Conservation (phyloP, 2,329 filamentous ascomycete genomes). For the Arthrobotrys iridis region DNA sequence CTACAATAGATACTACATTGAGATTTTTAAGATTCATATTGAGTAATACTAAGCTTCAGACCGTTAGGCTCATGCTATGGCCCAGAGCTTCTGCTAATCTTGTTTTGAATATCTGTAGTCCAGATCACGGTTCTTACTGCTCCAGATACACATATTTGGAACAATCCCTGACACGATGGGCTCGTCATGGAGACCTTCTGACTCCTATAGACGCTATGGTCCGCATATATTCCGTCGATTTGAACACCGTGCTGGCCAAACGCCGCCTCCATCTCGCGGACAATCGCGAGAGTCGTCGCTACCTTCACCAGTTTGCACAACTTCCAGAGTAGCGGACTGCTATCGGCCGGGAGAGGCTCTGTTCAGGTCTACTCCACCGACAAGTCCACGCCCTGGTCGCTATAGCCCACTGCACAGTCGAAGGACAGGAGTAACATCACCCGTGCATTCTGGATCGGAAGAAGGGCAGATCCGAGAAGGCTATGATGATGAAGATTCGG, state of each 20-base stretch:
- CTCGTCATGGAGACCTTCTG: neutral
- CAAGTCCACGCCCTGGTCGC: conserved; percentile 13
- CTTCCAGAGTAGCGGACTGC: neutral
- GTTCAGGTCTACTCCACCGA: conserved; percentile 27
- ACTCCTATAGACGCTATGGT: conserved; percentile 11
- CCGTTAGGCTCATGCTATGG: too few species aligned
- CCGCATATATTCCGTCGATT: conserved; percentile 6
- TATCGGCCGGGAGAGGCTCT: conserved; percentile 3
- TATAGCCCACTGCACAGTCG: neutral
- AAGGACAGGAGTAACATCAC: neutral
- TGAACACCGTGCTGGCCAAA: neutral
- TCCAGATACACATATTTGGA: neutral
- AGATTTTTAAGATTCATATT: too few species aligned
- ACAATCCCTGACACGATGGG: too few species aligned
- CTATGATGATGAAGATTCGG: neutral
- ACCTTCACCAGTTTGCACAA: neutral
- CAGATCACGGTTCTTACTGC: neutral
- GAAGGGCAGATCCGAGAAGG: neutral
- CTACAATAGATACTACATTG: neutral
- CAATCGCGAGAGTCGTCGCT: conserved; percentile 8
- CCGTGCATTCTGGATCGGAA: neutral
- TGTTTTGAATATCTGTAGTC: too few species aligned
- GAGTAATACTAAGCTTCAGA: too few species aligned
- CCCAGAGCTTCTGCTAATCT: neutral
- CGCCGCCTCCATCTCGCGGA: conserved; percentile 1